phyloP scores from a whole-genome alignment of 371 early-diverging fungal genomes.

The Apophysomyces sp. region DNA sequence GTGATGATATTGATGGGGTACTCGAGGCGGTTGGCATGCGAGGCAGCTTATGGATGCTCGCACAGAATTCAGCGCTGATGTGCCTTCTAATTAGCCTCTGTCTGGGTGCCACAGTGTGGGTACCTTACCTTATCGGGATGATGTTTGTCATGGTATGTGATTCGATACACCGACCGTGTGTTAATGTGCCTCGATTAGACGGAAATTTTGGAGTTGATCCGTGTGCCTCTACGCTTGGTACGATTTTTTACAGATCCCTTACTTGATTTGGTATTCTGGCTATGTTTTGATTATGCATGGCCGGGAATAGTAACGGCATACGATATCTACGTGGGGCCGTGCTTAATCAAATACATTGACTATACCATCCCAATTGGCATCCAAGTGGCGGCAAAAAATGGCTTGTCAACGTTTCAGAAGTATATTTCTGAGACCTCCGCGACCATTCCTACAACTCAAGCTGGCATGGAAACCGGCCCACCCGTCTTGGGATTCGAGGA shows the following conservation, averaged over 20 bases:
- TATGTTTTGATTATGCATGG: constrained; percentile 6
- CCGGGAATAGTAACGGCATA: neutral
- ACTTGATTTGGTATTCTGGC: constrained; percentile 8
- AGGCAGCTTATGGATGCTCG: constrained; percentile 67
- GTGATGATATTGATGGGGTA: constrained; percentile 73
- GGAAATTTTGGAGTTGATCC: constrained; percentile 6
- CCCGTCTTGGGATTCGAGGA: neutral
- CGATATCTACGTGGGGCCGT: neutral
- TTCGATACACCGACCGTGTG: neutral
- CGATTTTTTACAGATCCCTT: constrained; percentile 14
- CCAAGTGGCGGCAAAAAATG: neutral
- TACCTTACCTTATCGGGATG: constrained; percentile 74
- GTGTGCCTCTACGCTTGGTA: constrained; percentile 3
- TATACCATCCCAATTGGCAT: neutral
- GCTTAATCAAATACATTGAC: neutral
- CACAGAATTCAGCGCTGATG: constrained; percentile 77
- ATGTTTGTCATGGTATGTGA: constrained; percentile 19
- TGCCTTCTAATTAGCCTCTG: constrained; percentile 67
- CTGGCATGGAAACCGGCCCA: neutral
- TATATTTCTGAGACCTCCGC: neutral
- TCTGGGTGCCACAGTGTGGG: constrained; percentile 70
- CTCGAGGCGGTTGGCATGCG: constrained; percentile 86
- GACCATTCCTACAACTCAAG: neutral
- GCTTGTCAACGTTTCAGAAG: neutral
- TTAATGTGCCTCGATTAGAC: neutral